Base-by-base conservation (phyloP, 257 asterid genomes). In the Solanum chmielewskii region DNA sequence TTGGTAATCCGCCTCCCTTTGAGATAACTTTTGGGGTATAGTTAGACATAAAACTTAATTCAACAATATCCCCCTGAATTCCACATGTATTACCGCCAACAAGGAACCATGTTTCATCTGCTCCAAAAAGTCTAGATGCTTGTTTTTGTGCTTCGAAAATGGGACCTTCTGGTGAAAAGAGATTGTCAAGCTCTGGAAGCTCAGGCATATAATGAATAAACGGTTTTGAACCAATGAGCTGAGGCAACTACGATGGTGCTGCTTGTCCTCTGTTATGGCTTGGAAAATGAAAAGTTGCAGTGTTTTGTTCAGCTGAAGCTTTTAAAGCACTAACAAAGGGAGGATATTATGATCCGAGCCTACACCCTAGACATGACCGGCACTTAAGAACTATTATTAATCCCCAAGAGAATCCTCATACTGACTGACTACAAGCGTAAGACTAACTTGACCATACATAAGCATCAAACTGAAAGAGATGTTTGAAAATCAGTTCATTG, bases 81-180 rank as follows among this genome's bases (percentile, higher is more conserved):
- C 98, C 98, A 90, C 98, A 95, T 0, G 98, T 96, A 87, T 92
- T 96, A 73, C 98, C 98, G 39, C 97, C 94, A 23, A 96, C 98
- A 85, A 96, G 97, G 90, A 96, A 96, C 98, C 99, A 96, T 41
- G 97, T 95, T 92, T 96, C 97, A 13, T 92, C 92, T 86, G 98
- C 98, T 88, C 99, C 98, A 88, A 96, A 95, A 78, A 96, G 94
- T 56, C 90, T 87, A 9, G 99, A 96, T 6, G 98, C 99, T 92
- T 29, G 89, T 77, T 90, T 90, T 86, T 95, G 98, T 16, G 98
- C 98, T 85, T 96, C 95, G 44, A 93, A 87, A 90, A 96, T 93
- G 42, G 99, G 97, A 25, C 98, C 98, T 77, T 90, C 95, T 1
- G 98, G 97, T 45, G 93, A 76, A 87, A 93, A 96, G 64, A 94